Base-by-base conservation (phyloP, 2,329 filamentous ascomycete species). In the Amauroascus niger region DNA sequence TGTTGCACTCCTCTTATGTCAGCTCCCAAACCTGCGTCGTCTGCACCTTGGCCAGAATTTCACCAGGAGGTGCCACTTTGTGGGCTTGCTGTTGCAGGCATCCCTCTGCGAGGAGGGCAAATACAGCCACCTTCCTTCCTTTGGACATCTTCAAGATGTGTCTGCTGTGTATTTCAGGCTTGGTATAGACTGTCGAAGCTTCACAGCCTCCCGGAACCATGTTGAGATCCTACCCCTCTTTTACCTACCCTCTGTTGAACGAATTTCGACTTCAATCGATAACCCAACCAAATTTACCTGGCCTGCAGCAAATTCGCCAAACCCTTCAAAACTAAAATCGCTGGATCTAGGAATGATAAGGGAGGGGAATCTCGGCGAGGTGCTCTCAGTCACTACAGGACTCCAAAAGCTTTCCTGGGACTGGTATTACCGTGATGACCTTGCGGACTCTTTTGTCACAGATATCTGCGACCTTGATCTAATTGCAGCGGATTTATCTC, bases 1-100 rank as follows among this genome's bases (percentile, higher is more conserved):
- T 44, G 18, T 59, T 22, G 52, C 61, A 5, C 58, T 63, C 26
- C 40, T 63, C 14, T 43, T 62, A 44, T 47, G 58, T 28, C 58
- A 58, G 39, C 45, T 60, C 1, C 49, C 54, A 1, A 62, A 49
- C 40, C 45, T 62, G 32, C 55, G 35, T 39, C 16, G 3, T 48
- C 54, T 63, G 6, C 50, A 56, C 9, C 57, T 62, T 9, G 52
- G 28, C 20, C 1, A 18, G 9, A 47, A 32, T 6, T 50, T 54
- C 16, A 55, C 40, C 0, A 37, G n/a, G 49, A 24, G 1, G 16
- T 44, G 20, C 33, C 16, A 22, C 6, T 35, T 54, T 43, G 16
- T 44, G 30, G 33, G 33, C 22, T 33, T 35, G 45, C 20, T 54
- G 52, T 18, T 54, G 33, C 26, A 26, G 28, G 39, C 52, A 18